A percentile compares a stretch with the other conserved stretches of the same genome.
Conservation (phyloP, 495 filamentous ascomycete species). For the Penicillium chermesinum region DNA sequence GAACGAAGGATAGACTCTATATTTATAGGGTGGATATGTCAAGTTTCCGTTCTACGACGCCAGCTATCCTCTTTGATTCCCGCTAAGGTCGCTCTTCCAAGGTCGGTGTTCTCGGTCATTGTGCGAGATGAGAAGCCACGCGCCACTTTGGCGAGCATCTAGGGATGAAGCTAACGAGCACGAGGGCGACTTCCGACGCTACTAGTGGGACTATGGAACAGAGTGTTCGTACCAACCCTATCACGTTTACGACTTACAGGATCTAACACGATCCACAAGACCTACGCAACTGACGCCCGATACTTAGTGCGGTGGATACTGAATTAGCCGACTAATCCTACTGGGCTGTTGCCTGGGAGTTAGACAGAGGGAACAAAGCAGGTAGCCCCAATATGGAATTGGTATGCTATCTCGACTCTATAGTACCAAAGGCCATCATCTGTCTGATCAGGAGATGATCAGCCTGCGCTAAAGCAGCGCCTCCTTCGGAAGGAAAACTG, state of each 20-base stretch:
- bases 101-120: no score
- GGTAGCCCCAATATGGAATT: no score
- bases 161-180: slow-evolving; percentile 11
- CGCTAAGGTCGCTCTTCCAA: no score
- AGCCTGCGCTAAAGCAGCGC: no score
- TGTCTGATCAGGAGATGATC: no score
- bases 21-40: slow-evolving; percentile 1
- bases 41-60: background rate
- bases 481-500: no score
- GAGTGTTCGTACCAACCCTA: background rate
- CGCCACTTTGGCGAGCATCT: background rate
- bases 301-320: background rate
- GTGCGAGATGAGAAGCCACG: background rate
- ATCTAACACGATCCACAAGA: slow-evolving; percentile 5
- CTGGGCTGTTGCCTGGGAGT: no score
- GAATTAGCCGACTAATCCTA: background rate
- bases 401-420: no score
- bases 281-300: background rate
- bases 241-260: slow-evolving; percentile 2
- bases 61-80: no score
- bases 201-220: background rate
- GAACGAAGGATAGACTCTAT: background rate
- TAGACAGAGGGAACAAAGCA: no score
- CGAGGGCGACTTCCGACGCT: slow-evolving; percentile 10
- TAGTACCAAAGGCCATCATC: no score